Percentiles rank a stretch among this genome's conserved stretches.
phyloP scores from a whole-genome alignment of 2,329 filamentous ascomycete genomes.

The Pseudogymnoascus sp. region DNA sequence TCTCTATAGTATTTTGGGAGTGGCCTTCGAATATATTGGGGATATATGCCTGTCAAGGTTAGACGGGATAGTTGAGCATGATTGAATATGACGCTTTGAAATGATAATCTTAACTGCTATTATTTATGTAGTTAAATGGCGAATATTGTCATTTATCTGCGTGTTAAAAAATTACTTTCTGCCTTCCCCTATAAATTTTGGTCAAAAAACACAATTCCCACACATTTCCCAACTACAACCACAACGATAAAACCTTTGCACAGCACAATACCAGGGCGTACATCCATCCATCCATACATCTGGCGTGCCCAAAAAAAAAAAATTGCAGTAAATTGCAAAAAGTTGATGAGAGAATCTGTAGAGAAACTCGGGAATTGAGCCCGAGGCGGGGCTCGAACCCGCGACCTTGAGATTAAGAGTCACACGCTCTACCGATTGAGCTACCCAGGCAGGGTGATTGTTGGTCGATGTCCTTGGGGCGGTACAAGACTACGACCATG shows the following conservation, averaged over 20 bases:
- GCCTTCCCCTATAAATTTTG: too few species aligned
- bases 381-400: slow-evolving; percentile 9
- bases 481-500: not conserved
- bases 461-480: not conserved
- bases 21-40: not conserved
- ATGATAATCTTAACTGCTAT: not conserved
- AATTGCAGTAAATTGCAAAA: not conserved
- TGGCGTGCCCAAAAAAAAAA: not conserved
- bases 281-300: not conserved
- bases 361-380: slow-evolving; percentile 9
- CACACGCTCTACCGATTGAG: slow-evolving; percentile 67
- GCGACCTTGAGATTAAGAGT: slow-evolving; percentile 37
- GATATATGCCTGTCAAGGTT: not conserved
- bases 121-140: not conserved
- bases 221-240: not conserved
- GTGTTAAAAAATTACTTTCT: too few species aligned
- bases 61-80: not conserved
- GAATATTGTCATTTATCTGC: not conserved
- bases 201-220: not conserved
- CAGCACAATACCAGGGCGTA: not conserved
- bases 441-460: slow-evolving; percentile 32
- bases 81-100: not conserved
- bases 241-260: not conserved
- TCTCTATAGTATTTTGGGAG: not conserved
- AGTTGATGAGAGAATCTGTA: not conserved